Evolutionary conservation across 345 rosid species (phyloP).

Genomic region (Cardiospermum halicacabum): DNA sequence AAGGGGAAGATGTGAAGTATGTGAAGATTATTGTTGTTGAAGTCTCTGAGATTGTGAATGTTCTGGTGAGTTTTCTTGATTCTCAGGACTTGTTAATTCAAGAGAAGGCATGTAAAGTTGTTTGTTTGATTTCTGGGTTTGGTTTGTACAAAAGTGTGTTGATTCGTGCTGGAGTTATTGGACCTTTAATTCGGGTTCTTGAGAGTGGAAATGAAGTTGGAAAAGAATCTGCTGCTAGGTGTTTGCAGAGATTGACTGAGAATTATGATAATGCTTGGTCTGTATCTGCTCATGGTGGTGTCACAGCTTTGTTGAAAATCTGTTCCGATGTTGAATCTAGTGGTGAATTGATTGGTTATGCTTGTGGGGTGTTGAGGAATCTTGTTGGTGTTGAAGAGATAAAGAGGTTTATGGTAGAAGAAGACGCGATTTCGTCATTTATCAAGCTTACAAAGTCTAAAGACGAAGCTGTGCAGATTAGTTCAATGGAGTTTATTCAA

Average conservation of each 20-base stretch:
- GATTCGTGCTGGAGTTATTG: slow-evolving; percentile 62
- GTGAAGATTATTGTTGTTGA: slow-evolving; percentile 46
- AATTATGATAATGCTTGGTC: slow-evolving; percentile 96
- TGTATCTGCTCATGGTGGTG: slow-evolving; percentile 94
- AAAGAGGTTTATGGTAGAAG: slow-evolving; percentile 76
- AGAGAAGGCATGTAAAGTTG: slow-evolving; percentile 58
- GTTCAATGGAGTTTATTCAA: slow-evolving; percentile 62
- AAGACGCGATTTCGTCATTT: slow-evolving; percentile 54
- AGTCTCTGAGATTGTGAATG: slow-evolving; percentile 40
- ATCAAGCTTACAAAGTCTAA: slow-evolving; percentile 61
- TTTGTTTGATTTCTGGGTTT: slow-evolving; percentile 52
- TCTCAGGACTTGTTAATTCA: slow-evolving; percentile 45
- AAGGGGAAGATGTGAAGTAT: slow-evolving; percentile 62
- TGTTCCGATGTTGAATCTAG: slow-evolving; percentile 37
- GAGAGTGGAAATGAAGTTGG: slow-evolving; percentile 52
- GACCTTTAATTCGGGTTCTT: slow-evolving; percentile 62
- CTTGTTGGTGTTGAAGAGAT: slow-evolving; percentile 83
- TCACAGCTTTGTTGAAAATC: slow-evolving; percentile 63
- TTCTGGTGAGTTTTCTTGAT: slow-evolving; percentile 60
- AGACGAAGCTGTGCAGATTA: slow-evolving; percentile 68
- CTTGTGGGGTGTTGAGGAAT: slow-evolving; percentile 75
- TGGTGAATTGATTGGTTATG: slow-evolving; percentile 43
- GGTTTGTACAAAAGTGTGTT: slow-evolving; percentile 43
- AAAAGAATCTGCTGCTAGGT: slow-evolving; percentile 48
- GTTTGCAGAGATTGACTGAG: slow-evolving; percentile 63